Evolutionary conservation across 1,139 yeast genomes (phyloP), one percentile per base, ranked within the genome.

Genomic region (Arxiozyma slooffiae): DNA sequence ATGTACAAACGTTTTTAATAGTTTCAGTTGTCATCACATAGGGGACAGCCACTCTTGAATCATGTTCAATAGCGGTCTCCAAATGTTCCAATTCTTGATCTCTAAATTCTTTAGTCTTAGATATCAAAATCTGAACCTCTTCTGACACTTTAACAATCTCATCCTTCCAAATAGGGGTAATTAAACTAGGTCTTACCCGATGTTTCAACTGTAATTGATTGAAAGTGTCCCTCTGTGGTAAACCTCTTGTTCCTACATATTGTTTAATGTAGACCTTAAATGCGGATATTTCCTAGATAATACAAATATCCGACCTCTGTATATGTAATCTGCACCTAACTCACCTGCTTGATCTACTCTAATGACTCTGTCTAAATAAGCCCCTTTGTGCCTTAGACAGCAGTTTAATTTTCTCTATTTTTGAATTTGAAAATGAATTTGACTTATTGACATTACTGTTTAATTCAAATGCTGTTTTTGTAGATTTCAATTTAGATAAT

Each of bases 311-410:
- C 94, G 99, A 16, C 97, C 99, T 55, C 83, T 81, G 67, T 92
- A 92, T 52, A 92, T 92, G 60, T 84, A 82, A 67, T 94, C 82
- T 1, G 99, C 99, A 2, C 97, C 99, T n/a, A 92, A 76, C 66
- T 92, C 99, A 40, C 99, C 99, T 1, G 98, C 97, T 67, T 92
- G 98, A 63, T 92, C 97, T 8, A 92, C 98, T 49, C 98, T 74
- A 24, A 92, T 79, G 1, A 83, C 82, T 53, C 92, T 71, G 52
- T 86, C 88, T 30, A 89, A 73, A 56, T 76, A 86, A 1, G 89
- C 89, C 55, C 72, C 72, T 73, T 61, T 84, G 90, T 0, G 86
- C 85, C 45, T 69, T 69, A 3, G 80, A 74, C 48, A 81, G 63
- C 5, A 74, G 49, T 22, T 49, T 37, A 40, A 46, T 45, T 26